These are phyloP conservation scores for Groenewaldozyma tartarivorans DNA, from an alignment of 805 yeast genomes.

Conservation along the genomic window DNA sequence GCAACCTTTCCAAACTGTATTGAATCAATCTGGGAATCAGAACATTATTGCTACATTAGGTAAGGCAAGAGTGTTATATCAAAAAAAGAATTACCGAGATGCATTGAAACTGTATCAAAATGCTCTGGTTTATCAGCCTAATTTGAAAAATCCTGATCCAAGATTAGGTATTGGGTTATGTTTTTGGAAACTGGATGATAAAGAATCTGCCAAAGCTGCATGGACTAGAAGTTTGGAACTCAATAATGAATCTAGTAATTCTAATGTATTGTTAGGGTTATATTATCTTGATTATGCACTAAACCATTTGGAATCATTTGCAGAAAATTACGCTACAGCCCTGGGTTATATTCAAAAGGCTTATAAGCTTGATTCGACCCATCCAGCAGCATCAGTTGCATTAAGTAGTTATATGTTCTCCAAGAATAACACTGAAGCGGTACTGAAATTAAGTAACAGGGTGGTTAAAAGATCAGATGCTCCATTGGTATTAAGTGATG, in stretches of 20 bases:
- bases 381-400: conserved; percentile 55
- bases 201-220: conserved; percentile 62
- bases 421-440: conserved; percentile 48
- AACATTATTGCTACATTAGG: conserved; percentile 74
- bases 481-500: conserved; percentile 45
- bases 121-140: conserved; percentile 64
- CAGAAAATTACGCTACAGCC: conserved; percentile 47
- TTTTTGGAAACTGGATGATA: conserved; percentile 80
- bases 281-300: conserved; percentile 59
- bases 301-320: conserved; percentile 47
- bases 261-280: conserved; percentile 56
- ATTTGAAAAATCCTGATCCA: conserved; percentile 72
- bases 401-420: conserved; percentile 67
- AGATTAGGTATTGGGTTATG: conserved; percentile 92
- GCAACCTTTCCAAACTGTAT: conserved; percentile 54
- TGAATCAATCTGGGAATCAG: conserved; percentile 39
- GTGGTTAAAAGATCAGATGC: conserved; percentile 34
- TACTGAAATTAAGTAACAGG: conserved; percentile 45
- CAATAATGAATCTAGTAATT: conserved; percentile 49
- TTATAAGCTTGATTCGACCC: conserved; percentile 34
- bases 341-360: conserved; percentile 36
- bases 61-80: conserved; percentile 71
- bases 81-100: conserved; percentile 58
- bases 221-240: conserved; percentile 76
- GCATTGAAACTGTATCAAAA: conserved; percentile 82